Evolutionary conservation across 2,329 filamentous ascomycete genomes (phyloP).

Genomic region (Arthrobotrys pseudoclavata): DNA sequence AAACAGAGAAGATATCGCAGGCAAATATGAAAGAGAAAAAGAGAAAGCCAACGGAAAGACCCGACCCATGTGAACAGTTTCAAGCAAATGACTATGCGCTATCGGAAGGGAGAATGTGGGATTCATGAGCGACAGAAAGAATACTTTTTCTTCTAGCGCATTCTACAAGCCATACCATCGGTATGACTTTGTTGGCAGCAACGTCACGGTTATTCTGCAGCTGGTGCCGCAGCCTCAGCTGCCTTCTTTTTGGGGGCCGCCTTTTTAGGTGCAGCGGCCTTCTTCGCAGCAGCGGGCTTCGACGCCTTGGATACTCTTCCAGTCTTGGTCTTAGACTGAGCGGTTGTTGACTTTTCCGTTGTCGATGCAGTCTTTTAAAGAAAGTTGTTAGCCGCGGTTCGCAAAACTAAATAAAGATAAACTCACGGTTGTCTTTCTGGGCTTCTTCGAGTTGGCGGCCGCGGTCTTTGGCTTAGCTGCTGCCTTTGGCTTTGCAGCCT

Average conservation of each 20-base stretch:
- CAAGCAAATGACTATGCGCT: constrained; percentile 1
- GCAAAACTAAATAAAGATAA: neutral
- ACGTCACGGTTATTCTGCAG: constrained; percentile 13
- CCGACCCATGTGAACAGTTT: constrained; percentile 21
- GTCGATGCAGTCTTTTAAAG: neutral
- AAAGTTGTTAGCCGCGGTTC: constrained; percentile 6
- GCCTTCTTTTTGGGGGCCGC: constrained; percentile 51
- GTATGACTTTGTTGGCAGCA: neutral
- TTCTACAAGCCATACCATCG: neutral
- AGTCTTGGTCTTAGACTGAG: constrained; percentile 46
- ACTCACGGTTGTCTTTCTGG: constrained; percentile 43
- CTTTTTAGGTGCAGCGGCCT: constrained; percentile 32
- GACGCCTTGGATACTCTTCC: constrained; percentile 50
- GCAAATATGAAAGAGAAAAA: constrained; percentile 12
- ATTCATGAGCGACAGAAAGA: neutral
- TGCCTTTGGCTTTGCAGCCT: constrained; percentile 37
- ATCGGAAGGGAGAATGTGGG: neutral
- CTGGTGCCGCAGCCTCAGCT: constrained; percentile 18
- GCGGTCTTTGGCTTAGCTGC: constrained; percentile 42
- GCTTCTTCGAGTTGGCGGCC: constrained; percentile 54
- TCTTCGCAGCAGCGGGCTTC: constrained; percentile 42
- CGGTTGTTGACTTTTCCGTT: constrained; percentile 34
- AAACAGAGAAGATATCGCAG: neutral
- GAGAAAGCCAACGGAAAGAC: constrained; percentile 8
- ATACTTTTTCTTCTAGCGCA: neutral